Conservation (phyloP, 768 basidiomycete genomes). For the Cystofilobasidium bisporidii region DNA sequence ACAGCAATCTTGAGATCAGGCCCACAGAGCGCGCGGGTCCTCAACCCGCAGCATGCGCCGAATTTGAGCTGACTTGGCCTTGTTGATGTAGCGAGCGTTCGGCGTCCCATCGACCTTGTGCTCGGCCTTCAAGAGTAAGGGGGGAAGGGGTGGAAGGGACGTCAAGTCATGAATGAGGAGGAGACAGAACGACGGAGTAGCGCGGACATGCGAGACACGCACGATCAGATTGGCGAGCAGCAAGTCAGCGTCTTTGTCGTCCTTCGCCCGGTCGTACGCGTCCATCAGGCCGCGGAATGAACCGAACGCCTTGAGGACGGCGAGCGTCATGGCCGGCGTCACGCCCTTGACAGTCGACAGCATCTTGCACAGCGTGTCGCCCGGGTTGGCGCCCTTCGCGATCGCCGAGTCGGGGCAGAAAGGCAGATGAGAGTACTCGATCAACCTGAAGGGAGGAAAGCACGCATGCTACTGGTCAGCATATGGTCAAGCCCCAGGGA, state of each 20-base stretch:
- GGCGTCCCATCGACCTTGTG: neutral
- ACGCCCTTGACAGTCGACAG: slow-evolving; percentile 38
- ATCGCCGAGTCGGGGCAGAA: slow-evolving; percentile 34
- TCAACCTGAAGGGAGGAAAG: slow-evolving; percentile 32
- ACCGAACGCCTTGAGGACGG: slow-evolving; percentile 34
- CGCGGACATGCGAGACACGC: slow-evolving; percentile 17
- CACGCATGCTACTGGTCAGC: too few species aligned
- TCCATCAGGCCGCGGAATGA: slow-evolving; percentile 37
- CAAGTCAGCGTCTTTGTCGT: slow-evolving; percentile 18
- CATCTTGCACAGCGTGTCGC: slow-evolving; percentile 37
- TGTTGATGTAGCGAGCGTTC: slow-evolving; percentile 1
- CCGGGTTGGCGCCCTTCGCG: slow-evolving; percentile 31
- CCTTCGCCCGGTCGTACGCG: slow-evolving; percentile 34
- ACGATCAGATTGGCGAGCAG: slow-evolving; percentile 37
- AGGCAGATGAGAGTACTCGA: slow-evolving; percentile 37
- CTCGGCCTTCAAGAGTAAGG: neutral
- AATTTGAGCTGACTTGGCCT: slow-evolving; percentile 6
- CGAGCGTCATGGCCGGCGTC: slow-evolving; percentile 35
- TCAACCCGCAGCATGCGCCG: neutral
- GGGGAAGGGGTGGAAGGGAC: neutral
- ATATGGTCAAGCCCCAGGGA: too few species aligned
- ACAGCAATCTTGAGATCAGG: neutral
- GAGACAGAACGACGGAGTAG: neutral
- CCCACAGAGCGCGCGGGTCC: neutral
- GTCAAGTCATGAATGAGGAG: neutral